Evolutionary conservation across 768 basidiomycete species (phyloP).

Genomic region (Psilocybe sp.): DNA sequence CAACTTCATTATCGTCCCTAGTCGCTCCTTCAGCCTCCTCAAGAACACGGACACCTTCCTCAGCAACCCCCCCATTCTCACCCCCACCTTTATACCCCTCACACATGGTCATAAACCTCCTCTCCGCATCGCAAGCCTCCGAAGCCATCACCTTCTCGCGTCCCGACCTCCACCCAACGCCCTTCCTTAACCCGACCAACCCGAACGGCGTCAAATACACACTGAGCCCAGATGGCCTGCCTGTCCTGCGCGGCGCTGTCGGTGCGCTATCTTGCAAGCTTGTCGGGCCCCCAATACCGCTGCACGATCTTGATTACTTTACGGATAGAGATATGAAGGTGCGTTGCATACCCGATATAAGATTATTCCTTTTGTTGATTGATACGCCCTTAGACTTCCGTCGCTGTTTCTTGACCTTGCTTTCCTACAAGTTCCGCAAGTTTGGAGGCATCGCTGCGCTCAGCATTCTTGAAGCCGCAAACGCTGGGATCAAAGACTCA

Average conservation of each 20-base stretch:
- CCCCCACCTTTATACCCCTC: conserved; percentile 19
- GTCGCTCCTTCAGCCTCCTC: conserved; percentile 7
- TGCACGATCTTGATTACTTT: conserved; percentile 51
- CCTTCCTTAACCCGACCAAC: conserved; percentile 36
- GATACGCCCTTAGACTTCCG: conserved; percentile 72
- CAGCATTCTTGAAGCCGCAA: conserved; percentile 86
- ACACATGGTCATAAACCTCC: conserved; percentile 78
- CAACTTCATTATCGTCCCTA: conserved; percentile 46
- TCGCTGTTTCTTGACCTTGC: conserved; percentile 79
- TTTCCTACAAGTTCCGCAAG: conserved; percentile 94
- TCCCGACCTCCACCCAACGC: conserved; percentile 62
- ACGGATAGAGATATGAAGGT: conserved; percentile 41
- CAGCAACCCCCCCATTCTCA: not conserved
- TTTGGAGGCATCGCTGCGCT: conserved; percentile 86
- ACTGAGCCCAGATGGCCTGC: conserved; percentile 52
- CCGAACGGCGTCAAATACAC: conserved; percentile 30
- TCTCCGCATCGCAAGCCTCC: conserved; percentile 63
- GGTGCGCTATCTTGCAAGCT: conserved; percentile 76
- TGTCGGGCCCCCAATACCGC: conserved; percentile 54
- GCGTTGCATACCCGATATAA: conserved; percentile 9
- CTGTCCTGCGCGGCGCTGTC: conserved; percentile 54
- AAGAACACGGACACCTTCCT: not conserved
- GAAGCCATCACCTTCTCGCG: conserved; percentile 71
- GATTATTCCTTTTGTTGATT: not conserved
- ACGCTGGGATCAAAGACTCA: conserved; percentile 51